Conservation (phyloP, 2,329 filamentous ascomycete species). For the Uncinocarpus reesii region DNA sequence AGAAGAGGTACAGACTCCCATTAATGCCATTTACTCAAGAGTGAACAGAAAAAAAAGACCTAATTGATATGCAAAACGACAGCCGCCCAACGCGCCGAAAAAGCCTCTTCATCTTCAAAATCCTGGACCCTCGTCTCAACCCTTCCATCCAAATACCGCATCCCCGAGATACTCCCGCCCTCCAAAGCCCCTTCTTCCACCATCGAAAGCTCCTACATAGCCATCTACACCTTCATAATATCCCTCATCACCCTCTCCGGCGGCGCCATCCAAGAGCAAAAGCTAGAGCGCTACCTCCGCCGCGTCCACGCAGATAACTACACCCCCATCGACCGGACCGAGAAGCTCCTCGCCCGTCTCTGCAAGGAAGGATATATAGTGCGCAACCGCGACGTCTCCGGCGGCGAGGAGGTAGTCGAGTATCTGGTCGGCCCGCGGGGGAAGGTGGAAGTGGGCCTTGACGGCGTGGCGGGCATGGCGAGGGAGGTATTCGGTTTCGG, state of each 20-base stretch:
- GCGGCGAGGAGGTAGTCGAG: constrained; percentile 65
- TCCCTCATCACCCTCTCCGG: constrained; percentile 62
- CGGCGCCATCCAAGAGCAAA: constrained; percentile 67
- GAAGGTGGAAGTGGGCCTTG: constrained; percentile 71
- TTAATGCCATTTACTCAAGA: background rate
- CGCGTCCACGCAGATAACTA: constrained; percentile 66
- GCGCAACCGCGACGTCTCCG: constrained; percentile 56
- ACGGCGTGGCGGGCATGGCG: constrained; percentile 62
- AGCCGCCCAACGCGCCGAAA: constrained; percentile 43
- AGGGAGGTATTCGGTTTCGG: constrained; percentile 43
- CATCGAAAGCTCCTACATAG: constrained; percentile 69
- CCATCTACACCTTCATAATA: constrained; percentile 69
- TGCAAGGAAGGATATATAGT: constrained; percentile 75
- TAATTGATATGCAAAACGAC: background rate
- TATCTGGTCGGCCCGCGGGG: constrained; percentile 79
- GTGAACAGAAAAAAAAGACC: background rate
- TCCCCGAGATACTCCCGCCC: constrained; percentile 57
- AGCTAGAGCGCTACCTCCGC: constrained; percentile 63
- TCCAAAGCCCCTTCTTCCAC: constrained; percentile 54
- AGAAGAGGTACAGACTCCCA: constrained; percentile 55
- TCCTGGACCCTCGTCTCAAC: constrained; percentile 68
- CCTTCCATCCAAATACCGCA: constrained; percentile 58
- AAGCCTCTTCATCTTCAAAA: constrained; percentile 45
- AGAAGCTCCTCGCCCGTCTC: constrained; percentile 63
- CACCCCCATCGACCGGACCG: constrained; percentile 64